Base-by-base conservation (phyloP, 352 stramenopile genomes). In the Globisporangium canariense region DNA sequence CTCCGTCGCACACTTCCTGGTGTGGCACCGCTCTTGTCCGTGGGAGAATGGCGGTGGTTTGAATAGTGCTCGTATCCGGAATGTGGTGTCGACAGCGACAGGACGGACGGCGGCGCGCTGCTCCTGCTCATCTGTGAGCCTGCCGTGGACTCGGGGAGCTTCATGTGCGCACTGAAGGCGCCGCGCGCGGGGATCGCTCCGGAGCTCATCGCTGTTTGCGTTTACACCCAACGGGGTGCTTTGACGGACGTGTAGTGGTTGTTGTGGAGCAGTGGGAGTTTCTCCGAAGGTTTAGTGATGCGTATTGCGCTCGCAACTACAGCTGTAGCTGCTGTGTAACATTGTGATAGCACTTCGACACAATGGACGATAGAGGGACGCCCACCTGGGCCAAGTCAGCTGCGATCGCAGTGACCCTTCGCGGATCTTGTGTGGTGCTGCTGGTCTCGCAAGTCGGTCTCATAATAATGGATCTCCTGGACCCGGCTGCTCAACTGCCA, bases 101-200 rank as follows among this genome's bases (percentile, higher is more conserved):
- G 25, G 2, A 50, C 22, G 18, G 58, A 67, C 7, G 18, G 46
- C 22, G 45, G 40, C 13, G 36, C 45, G 3, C 50, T 66, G 34
- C 45, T 51, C 9, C 18, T 30, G 32, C 52, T 45, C 52, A 16
- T 45, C 18, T 22, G 52, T 4, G 52, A 46, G 2, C 32, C 52
- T 32, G 36, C n/a, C 16, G 34, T 4, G 14, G 32, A 30, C 4
- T 11, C 3, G 4, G 11, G 32, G 4, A 69, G 55, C 52, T 75
- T 28, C 69, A 78, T 70, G 54, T 75, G 67, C n/a, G 66, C 60
- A 56, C 75, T 82, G 62, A 78, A 82, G 34, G 70, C 64, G 11
- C 74, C 74, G 55, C 69, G 74, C 64, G 64, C 58, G 36, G 71
- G 68, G 55, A 78, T 57, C 25, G 25, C 47, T 49, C 47, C n/a